Evolutionary conservation across 1,139 yeast genomes (phyloP), one percentile per base, ranked within the genome.

Genomic region (Nadsonia starkeyi-henricii): DNA sequence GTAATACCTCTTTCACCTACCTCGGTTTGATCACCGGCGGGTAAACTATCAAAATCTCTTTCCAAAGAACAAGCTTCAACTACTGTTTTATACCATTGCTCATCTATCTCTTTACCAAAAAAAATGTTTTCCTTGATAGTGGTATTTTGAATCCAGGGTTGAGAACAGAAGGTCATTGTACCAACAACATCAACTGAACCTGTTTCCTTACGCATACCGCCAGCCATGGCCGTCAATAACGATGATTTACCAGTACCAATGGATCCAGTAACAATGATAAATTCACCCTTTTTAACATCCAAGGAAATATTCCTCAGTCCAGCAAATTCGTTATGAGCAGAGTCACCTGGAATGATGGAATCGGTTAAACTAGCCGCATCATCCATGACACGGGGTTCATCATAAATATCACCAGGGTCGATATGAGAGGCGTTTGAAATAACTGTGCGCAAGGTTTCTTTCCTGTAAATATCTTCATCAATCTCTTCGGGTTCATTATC

Each of bases 1-100:
- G 93, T 86, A 55, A 88, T 84, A 55, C 96, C 96, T 56, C 94
- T 76, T 63, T 88, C 96, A 53, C 96, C 96, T 51, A 88, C 83
- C 64, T 86, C 95, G 2, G 96, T 85, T 47, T 64, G 62, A 60
- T 88, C 96, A 50, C 95, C 91, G 42, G 83, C 93, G 2, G 91
- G 85, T 47, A 86, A 68, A 45, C 73, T 71, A 20, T 77, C 79
- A 53, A 86, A 69, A 65, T 86, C 96, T 44, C 79, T 74, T 41
- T 69, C 69, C 50, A 86, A 71, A 1, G 85, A 75, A 62, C 95
- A 85, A 1, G 79, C 80, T 41, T 70, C 65, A 30, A 86, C 61
- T 4, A 82, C 80, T 12, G 67, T 63, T 1, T 73, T 65, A 58
- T 86, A 86, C 58, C 69, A 71, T 8, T 67, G 63, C 51, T 72